Evolutionary conservation across 2,329 filamentous ascomycete species (phyloP).

Genomic region (Colletotrichum sp.): DNA sequence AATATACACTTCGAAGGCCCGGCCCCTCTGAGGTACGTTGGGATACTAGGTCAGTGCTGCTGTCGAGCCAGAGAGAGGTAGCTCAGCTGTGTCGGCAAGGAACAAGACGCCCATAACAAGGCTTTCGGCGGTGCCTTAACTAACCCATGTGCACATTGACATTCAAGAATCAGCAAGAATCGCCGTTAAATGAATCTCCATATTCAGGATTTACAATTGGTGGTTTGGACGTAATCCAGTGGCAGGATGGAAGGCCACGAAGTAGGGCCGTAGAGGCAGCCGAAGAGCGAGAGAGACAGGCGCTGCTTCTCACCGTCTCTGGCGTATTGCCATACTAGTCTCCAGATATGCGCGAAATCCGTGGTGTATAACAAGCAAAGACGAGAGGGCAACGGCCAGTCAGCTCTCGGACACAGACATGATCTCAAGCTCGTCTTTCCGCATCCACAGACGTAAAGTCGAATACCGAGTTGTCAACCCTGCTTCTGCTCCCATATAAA

Average conservation of each 20-base stretch:
- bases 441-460: too few species aligned
- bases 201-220: accelerated
- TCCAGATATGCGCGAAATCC: background rate
- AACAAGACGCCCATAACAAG: background rate
- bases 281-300: background rate
- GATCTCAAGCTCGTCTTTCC: background rate
- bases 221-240: background rate
- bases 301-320: background rate
- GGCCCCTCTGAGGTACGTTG: too few species aligned
- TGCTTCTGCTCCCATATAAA: background rate
- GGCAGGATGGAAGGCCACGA: background rate
- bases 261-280: background rate
- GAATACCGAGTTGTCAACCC: background rate
- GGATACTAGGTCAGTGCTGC: too few species aligned
- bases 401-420: background rate
- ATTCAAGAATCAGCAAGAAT: too few species aligned
- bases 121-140: too few species aligned
- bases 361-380: background rate
- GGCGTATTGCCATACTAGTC: background rate
- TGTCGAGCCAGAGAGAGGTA: too few species aligned
- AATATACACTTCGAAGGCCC: too few species aligned
- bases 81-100: background rate
- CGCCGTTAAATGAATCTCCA: too few species aligned
- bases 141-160: too few species aligned
- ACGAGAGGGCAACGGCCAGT: too few species aligned